phyloP scores from a whole-genome alignment of 768 basidiomycete species.

The Candolleomyces aberdarensis region DNA sequence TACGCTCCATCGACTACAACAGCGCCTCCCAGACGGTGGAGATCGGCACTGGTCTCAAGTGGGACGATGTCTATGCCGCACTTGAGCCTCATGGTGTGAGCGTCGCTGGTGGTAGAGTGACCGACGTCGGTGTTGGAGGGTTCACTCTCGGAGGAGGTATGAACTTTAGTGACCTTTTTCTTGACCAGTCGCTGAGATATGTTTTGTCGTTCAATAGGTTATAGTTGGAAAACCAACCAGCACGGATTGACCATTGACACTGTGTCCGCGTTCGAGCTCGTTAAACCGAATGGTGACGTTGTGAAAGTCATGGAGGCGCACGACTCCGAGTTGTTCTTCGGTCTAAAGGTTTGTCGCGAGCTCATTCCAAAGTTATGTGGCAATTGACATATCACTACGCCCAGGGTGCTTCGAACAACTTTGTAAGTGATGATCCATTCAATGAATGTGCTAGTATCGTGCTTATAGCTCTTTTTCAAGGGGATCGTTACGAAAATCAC shows the following conservation, averaged over 20 bases:
- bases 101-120: slow-evolving; percentile 57
- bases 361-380: neutral
- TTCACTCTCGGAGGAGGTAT: slow-evolving; percentile 56
- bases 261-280: slow-evolving; percentile 51
- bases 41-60: slow-evolving; percentile 47
- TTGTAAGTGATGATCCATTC: slow-evolving; percentile 23
- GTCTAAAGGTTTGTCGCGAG: slow-evolving; percentile 14
- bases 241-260: slow-evolving; percentile 56
- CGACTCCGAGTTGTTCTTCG: slow-evolving; percentile 40
- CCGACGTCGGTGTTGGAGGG: slow-evolving; percentile 58
- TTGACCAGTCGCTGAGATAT: slow-evolving; percentile 20
- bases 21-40: slow-evolving; percentile 33
- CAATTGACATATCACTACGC: neutral
- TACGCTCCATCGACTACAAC: slow-evolving; percentile 43
- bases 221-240: slow-evolving; percentile 63
- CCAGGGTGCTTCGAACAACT: slow-evolving; percentile 64
- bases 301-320: slow-evolving; percentile 29
- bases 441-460: neutral
- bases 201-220: slow-evolving; percentile 38
- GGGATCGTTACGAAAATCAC: slow-evolving; percentile 62
- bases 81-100: slow-evolving; percentile 47
- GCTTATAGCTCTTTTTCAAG: slow-evolving; percentile 14
- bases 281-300: slow-evolving; percentile 50
- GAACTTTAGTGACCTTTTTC: slow-evolving; percentile 15
- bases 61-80: slow-evolving; percentile 61